Conservation (phyloP, 345 rosid genomes). For the Rhizophora mangle region DNA sequence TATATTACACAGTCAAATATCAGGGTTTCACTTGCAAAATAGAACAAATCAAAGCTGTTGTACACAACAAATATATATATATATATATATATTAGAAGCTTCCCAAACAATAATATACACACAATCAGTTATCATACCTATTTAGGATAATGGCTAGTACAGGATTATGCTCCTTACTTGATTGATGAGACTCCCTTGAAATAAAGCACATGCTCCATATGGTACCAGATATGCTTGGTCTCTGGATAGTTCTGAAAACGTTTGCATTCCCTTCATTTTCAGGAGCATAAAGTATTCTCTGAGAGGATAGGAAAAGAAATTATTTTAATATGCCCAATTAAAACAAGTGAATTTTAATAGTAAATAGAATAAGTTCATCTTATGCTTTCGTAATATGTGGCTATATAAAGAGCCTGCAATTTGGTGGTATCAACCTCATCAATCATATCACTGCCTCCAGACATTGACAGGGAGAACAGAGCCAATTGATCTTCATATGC, state of each 20-base stretch:
- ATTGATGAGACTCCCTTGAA: constrained; percentile 45
- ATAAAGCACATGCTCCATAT: constrained; percentile 99
- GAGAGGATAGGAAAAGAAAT: constrained; percentile 28
- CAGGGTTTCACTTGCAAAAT: not conserved
- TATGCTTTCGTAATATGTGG: not conserved
- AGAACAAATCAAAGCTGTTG: constrained; percentile 11
- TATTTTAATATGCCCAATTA: constrained; percentile 12
- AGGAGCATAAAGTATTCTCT: constrained; percentile 78
- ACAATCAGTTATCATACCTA: constrained; percentile 57
- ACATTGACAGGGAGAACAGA: constrained; percentile 69
- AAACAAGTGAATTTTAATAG: constrained; percentile 3
- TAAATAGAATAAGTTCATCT: constrained; percentile 1
- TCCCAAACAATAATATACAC: constrained; percentile 22
- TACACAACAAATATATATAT: constrained; percentile 10
- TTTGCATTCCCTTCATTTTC: constrained; percentile 49
- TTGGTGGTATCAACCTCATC: constrained; percentile 49
- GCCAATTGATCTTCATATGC: constrained; percentile 83
- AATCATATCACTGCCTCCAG: constrained; percentile 57
- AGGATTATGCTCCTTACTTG: constrained; percentile 66
- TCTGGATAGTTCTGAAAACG: constrained; percentile 38
- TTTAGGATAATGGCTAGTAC: constrained; percentile 79
- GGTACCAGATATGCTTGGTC: constrained; percentile 56
- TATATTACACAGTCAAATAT: not conserved
- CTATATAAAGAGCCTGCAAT: not conserved
- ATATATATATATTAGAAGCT: not conserved